phyloP scores from a whole-genome alignment of 2,329 filamentous ascomycete species.

The Fusarium acutatum region DNA sequence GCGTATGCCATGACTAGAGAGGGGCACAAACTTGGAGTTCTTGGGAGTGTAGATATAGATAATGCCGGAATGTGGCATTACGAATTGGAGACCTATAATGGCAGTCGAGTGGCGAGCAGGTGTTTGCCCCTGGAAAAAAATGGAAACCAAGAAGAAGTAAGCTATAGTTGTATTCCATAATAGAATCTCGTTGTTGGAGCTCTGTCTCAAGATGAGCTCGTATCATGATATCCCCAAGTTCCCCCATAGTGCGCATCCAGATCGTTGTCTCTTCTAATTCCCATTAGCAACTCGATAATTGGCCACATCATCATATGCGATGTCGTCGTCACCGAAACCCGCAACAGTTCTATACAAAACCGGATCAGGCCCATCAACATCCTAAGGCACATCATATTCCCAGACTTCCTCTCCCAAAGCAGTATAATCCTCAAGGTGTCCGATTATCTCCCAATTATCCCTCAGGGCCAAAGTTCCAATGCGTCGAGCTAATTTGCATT shows the following conservation, averaged over 20 bases:
- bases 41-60: neutral
- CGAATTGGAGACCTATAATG: neutral
- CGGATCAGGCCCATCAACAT: rapidly evolving
- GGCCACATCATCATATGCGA: rapidly evolving
- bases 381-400: neutral
- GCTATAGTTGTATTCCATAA: neutral
- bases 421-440: neutral
- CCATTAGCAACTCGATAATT: rapidly evolving
- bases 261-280: rapidly evolving
- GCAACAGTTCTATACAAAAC: neutral
- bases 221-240: rapidly evolving
- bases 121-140: rapidly evolving
- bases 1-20: neutral
- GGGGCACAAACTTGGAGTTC: neutral
- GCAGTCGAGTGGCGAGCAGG: rapidly evolving
- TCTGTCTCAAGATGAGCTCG: rapidly evolving
- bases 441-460: neutral
- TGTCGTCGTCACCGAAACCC: neutral
- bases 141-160: rapidly evolving
- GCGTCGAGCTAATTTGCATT: rapidly evolving
- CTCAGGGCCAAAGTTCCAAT: neutral
- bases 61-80: neutral
- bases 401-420: neutral
- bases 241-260: rapidly evolving
- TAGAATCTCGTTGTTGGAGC: rapidly evolving